Evolutionary conservation across 345 rosid species (phyloP), one percentile per base, ranked within the genome.

Genomic region (Eucalyptus tenuipes): DNA sequence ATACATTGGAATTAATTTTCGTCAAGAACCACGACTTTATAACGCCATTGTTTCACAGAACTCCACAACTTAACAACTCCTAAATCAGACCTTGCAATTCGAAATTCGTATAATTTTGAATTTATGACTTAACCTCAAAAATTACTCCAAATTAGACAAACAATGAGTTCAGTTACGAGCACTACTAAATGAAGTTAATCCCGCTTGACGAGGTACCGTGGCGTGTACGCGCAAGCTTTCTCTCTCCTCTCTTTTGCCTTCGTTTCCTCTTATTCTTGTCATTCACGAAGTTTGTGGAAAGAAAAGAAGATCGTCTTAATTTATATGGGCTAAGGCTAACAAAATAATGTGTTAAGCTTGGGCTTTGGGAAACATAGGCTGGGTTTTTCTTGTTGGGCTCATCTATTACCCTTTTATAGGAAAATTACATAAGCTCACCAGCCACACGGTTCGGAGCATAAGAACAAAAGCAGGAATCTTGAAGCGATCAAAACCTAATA

Each of bases 1-100:
- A 0, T 1, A 20, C 57, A 18, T 52, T 52, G 25, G 57, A 52
- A 52, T 20, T 52, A 7, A 52, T 52, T 52, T 20, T 52, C 0
- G 0, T 52, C 55, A 1, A 52, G 24, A 52, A 52, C 4, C 4
- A 52, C 0, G 4, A 52, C 55, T 17, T 52, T 24, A 52, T 18
- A 18, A 0, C 10, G 0, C 10, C 24, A 18, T 52, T 1, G 2
- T 52, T 52, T 52, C 24, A 0, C 10, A 7, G 2, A 52, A 52
- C 55, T 18, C 55, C 1, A 52, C 2, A 1, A 52, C 24, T 52
- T 52, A 52, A 52, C 57, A 52, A 52, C 24, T 52, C 24, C 24
- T 18, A 52, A 52, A 57, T 57, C 5, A 25, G 6, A 55, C 61
- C 13, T 55, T 55, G 29, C 6, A 55, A 5, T 55, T 55, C 3